Conservation (phyloP, 208 protist genomes). For the Leishmania amazonensis region DNA sequence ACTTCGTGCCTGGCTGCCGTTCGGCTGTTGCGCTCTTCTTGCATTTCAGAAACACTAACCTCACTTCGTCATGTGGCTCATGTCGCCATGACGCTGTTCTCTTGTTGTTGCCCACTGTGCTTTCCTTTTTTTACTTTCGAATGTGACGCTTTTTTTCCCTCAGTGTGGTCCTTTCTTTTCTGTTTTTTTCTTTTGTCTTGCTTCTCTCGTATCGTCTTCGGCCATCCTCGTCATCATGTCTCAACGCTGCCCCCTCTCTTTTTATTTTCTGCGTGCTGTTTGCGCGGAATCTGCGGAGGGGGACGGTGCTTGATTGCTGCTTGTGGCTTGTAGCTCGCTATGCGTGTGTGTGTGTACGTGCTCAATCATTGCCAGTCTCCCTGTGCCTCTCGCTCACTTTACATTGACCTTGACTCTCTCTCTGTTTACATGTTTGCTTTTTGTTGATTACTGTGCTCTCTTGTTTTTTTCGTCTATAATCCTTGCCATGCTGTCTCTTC, state of each 20-base stretch:
- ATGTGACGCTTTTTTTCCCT: neutral
- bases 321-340: neutral
- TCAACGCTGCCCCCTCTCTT: neutral
- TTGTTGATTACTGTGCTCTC: neutral
- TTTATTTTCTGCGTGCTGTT: neutral
- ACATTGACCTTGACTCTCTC: neutral
- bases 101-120: neutral
- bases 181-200: neutral
- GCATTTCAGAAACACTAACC: neutral
- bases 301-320: neutral
- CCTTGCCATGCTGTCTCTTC: neutral
- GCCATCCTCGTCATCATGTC: neutral
- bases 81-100: neutral
- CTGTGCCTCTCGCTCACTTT: neutral
- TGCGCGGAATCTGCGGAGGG: neutral
- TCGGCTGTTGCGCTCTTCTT: neutral
- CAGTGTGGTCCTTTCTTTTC: neutral
- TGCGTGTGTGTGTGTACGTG: neutral
- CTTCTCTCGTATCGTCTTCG: constrained; percentile 1
- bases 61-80: neutral
- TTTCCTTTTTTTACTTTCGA: neutral
- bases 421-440: neutral
- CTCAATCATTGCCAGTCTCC: neutral
- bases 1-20: neutral
- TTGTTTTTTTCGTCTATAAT: neutral